phyloP scores from a whole-genome alignment of 2,329 filamentous ascomycete genomes.

The Dactylellina drechsleri region DNA sequence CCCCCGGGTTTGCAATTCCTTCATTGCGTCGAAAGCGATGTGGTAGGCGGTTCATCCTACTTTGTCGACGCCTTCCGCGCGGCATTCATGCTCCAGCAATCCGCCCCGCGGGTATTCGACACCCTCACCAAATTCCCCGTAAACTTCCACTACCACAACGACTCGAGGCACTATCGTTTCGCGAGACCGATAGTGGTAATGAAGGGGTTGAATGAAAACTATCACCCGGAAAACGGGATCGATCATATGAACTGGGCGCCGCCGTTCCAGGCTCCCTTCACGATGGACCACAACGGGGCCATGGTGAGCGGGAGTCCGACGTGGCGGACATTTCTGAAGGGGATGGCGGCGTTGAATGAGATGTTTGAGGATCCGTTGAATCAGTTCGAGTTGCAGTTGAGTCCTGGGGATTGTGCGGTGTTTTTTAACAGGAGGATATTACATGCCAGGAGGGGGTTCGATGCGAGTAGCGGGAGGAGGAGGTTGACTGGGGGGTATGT shows the following conservation, averaged over 20 bases:
- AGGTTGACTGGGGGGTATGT: conserved; percentile 91
- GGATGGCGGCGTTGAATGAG: conserved; percentile 30
- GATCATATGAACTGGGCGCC: conserved; percentile 75
- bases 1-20: conserved; percentile 86
- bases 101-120: conserved; percentile 58
- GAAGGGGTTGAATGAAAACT: conserved; percentile 48
- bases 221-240: conserved; percentile 57
- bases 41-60: conserved; percentile 81
- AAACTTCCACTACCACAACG: conserved; percentile 75
- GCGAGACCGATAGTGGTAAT: conserved; percentile 69
- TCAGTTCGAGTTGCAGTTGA: conserved; percentile 76
- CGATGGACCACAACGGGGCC: conserved; percentile 54
- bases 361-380: conserved; percentile 68
- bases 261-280: conserved; percentile 76
- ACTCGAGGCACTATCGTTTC: conserved; percentile 72
- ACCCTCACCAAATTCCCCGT: conserved; percentile 65
- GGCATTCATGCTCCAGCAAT: conserved; percentile 63
- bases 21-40: conserved; percentile 85
- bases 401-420: conserved; percentile 87
- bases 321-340: conserved; percentile 63
- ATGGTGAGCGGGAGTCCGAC: conserved; percentile 42
- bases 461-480: conserved; percentile 72
- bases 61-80: conserved; percentile 81
- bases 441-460: conserved; percentile 83
- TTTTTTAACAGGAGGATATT: conserved; percentile 89